phyloP scores from a whole-genome alignment of 2,329 filamentous ascomycete genomes.

The Talaromyces pinophilus region DNA sequence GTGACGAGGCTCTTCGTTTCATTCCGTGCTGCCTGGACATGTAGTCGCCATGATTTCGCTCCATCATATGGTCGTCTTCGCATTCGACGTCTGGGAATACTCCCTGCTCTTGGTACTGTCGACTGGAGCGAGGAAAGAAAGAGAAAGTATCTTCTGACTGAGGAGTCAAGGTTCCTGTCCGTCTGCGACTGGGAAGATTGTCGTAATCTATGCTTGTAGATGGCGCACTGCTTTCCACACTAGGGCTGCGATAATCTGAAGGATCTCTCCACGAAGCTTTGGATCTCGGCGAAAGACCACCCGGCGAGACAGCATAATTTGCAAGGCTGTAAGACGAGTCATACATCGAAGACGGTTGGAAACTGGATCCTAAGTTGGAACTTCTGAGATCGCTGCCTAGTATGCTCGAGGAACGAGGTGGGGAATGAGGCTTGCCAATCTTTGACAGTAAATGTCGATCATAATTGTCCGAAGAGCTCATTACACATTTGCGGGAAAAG shows the following conservation, averaged over 20 bases:
- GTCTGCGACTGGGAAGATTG: constrained; percentile 44
- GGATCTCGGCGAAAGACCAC: constrained; percentile 44
- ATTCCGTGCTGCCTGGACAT: constrained; percentile 53
- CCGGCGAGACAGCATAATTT: constrained; percentile 40
- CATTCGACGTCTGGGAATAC: constrained; percentile 54
- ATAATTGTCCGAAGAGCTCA: constrained; percentile 62
- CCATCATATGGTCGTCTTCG: constrained; percentile 38
- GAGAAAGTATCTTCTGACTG: constrained; percentile 54
- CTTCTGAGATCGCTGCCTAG: constrained; percentile 34
- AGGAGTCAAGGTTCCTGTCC: constrained; percentile 51
- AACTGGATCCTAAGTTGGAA: constrained; percentile 28
- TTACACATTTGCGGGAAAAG: constrained; percentile 58
- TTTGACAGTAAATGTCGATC: constrained; percentile 64
- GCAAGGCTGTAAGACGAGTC: constrained; percentile 34
- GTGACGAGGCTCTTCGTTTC: constrained; percentile 66
- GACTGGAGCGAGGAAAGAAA: constrained; percentile 54
- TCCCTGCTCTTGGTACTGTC: constrained; percentile 64
- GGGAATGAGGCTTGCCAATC: constrained; percentile 61
- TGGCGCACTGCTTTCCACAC: constrained; percentile 44
- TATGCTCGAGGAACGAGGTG: constrained; percentile 47
- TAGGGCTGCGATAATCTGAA: constrained; percentile 46
- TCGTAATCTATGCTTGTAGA: constrained; percentile 46
- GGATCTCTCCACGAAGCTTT: constrained; percentile 46
- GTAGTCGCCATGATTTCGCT: not conserved
- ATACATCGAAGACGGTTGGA: constrained; percentile 14